Conservation (phyloP, 441 rosid genomes). For the Pelargonium cotyledonis region DNA sequence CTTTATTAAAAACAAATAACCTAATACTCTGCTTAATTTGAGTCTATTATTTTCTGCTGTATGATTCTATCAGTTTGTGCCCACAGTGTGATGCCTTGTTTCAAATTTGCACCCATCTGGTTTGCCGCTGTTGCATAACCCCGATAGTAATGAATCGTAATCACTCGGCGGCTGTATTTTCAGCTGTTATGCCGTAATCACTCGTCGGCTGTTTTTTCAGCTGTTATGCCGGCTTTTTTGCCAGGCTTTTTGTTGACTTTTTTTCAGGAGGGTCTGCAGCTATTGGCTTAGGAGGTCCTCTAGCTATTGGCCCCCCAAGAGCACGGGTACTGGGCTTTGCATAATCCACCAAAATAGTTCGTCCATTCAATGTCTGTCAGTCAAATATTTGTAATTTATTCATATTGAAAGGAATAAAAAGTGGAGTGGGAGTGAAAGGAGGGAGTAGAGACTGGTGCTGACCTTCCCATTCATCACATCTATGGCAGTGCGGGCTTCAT, state of each 20-base stretch:
- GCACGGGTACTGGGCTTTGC: neutral
- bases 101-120: neutral
- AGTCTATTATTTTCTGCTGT: neutral
- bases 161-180: neutral
- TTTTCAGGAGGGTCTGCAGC: too few relatives aligned
- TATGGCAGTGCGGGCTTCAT: constrained; percentile 64
- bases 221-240: too few relatives aligned
- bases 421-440: neutral
- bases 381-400: constrained; percentile 10
- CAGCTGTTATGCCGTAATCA: neutral
- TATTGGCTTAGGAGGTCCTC: too few relatives aligned
- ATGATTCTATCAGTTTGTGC: neutral
- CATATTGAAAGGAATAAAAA: neutral
- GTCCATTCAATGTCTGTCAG: constrained; percentile 21
- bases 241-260: too few relatives aligned
- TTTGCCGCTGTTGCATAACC: neutral
- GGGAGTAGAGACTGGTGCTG: neutral
- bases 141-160: neutral
- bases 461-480: constrained; percentile 70
- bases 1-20: neutral
- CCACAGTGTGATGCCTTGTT: too few relatives aligned
- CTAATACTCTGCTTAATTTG: neutral
- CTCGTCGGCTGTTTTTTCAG: neutral
- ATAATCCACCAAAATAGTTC: neutral
- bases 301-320: neutral